Percentiles rank a stretch among this genome's conserved stretches.
phyloP scores from a whole-genome alignment of 2,329 filamentous ascomycete genomes.

The Calonectria fujianensis region DNA sequence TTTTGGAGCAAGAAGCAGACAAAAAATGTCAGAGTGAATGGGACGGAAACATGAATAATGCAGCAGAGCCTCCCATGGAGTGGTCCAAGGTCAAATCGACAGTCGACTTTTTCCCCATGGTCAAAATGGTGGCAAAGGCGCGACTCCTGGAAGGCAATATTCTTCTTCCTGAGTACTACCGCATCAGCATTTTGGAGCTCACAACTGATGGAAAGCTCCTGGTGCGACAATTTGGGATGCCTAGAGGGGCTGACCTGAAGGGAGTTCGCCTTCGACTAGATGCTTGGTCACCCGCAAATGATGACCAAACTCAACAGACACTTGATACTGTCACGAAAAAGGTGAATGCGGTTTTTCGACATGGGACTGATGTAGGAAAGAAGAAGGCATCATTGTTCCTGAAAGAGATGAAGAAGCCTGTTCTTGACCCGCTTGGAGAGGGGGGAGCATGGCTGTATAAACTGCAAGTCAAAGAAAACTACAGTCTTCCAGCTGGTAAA shows the following conservation, averaged over 20 bases:
- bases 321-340: slow-evolving; percentile 39
- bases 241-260: slow-evolving; percentile 29
- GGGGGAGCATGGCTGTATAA: slow-evolving; percentile 46
- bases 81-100: slow-evolving; percentile 42
- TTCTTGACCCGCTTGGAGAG: slow-evolving; percentile 31
- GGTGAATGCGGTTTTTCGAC: slow-evolving; percentile 11
- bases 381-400: slow-evolving; percentile 25
- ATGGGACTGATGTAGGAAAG: slow-evolving; percentile 33
- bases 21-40: slow-evolving; percentile 45
- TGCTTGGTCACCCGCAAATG: slow-evolving; percentile 43
- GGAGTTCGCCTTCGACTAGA: slow-evolving; percentile 45
- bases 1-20: slow-evolving; percentile 45
- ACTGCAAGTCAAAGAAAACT: slow-evolving; percentile 37
- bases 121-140: slow-evolving; percentile 47
- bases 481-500: slow-evolving; percentile 40
- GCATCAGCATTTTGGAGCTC: slow-evolving; percentile 45
- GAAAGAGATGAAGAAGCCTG: slow-evolving; percentile 31
- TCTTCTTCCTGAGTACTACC: slow-evolving; percentile 47
- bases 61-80: slow-evolving; percentile 24
- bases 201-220: slow-evolving; percentile 43
- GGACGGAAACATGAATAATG: slow-evolving; percentile 38
- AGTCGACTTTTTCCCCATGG: slow-evolving; percentile 26
- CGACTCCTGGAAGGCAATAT: slow-evolving; percentile 45
- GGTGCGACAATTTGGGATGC: slow-evolving; percentile 38
- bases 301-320: slow-evolving; percentile 30